Conservation (phyloP, 1,284 basidiomycete species). For the Leccinum subspadiceum region DNA sequence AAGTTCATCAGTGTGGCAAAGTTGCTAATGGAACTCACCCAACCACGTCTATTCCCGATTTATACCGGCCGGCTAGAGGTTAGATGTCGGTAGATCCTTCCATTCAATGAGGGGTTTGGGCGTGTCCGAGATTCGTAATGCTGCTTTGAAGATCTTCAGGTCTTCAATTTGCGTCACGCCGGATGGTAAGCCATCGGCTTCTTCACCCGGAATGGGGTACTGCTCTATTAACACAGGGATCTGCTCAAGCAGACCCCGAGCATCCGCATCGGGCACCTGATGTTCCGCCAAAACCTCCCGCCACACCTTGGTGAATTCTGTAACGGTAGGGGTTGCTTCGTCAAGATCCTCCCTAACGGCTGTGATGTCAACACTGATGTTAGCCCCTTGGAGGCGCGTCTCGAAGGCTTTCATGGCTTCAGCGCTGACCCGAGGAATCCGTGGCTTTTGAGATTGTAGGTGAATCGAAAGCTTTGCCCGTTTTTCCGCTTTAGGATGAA, state of each 20-base stretch:
- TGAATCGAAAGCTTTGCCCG: constrained; percentile 85
- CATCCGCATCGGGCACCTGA: constrained; percentile 41
- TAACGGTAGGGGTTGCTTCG: constrained; percentile 44
- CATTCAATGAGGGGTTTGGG: constrained; percentile 64
- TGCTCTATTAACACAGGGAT: constrained; percentile 41
- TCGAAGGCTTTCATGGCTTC: constrained; percentile 68
- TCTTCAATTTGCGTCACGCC: constrained; percentile 68
- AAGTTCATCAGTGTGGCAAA: not conserved
- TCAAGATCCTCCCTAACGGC: constrained; percentile 46
- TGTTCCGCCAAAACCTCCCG: constrained; percentile 49
- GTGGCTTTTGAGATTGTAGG: constrained; percentile 67
- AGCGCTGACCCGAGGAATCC: constrained; percentile 59
- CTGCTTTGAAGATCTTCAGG: constrained; percentile 68
- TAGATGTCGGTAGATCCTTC: constrained; percentile 62
- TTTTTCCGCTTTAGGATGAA: constrained; percentile 68
- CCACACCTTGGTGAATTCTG: constrained; percentile 56
- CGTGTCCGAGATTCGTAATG: constrained; percentile 49
- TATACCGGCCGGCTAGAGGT: constrained; percentile 32
- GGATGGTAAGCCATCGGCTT: constrained; percentile 45
- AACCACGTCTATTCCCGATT: not conserved
- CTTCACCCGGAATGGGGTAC: constrained; percentile 43
- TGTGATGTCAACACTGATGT: constrained; percentile 52
- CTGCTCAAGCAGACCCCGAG: constrained; percentile 48
- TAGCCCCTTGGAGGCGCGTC: constrained; percentile 48
- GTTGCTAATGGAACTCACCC: not conserved